Percentiles rank a stretch among this genome's conserved stretches.
Evolutionary conservation across 2,329 filamentous ascomycete species (phyloP).

Genomic region (Ophiostoma novo-ulmi): DNA sequence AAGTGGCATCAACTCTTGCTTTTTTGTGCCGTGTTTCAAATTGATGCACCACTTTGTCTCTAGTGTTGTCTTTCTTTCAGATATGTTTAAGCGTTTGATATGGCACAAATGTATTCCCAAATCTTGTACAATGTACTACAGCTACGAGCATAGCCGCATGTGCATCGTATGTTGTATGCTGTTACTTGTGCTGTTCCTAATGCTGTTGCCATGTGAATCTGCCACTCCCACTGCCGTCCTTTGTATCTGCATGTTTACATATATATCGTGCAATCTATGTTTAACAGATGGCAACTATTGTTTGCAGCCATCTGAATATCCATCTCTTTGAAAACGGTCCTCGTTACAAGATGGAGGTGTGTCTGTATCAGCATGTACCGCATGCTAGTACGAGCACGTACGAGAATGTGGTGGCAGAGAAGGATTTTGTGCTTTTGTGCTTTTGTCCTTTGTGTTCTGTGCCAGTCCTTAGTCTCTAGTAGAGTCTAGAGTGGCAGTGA

Average conservation of each 20-base stretch:
- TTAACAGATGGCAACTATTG: neutral
- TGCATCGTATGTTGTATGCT: neutral
- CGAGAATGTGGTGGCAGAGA: constrained; percentile 4
- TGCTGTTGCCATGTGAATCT: constrained; percentile 8
- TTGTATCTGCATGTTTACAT: neutral
- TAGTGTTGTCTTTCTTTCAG: too few relatives aligned
- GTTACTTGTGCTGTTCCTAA: neutral
- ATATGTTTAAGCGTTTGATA: too few relatives aligned
- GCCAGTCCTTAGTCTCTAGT: neutral
- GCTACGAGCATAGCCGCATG: neutral
- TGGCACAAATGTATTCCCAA: too few relatives aligned
- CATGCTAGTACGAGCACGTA: constrained; percentile 3
- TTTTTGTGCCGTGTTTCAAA: neutral
- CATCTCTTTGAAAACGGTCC: neutral
- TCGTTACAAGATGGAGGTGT: neutral
- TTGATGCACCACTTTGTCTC: neutral
- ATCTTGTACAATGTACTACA: neutral
- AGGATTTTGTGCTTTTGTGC: neutral
- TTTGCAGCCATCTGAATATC: too few relatives aligned
- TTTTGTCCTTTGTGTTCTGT: neutral
- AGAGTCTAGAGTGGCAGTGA: neutral
- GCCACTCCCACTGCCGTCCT: too few relatives aligned
- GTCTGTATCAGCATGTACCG: neutral
- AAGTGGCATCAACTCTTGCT: neutral
- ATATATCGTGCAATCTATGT: neutral